These are phyloP conservation scores for Westerdykella sp. DNA, from an alignment of 2,329 filamentous ascomycete species.

Conservation along the genomic window DNA sequence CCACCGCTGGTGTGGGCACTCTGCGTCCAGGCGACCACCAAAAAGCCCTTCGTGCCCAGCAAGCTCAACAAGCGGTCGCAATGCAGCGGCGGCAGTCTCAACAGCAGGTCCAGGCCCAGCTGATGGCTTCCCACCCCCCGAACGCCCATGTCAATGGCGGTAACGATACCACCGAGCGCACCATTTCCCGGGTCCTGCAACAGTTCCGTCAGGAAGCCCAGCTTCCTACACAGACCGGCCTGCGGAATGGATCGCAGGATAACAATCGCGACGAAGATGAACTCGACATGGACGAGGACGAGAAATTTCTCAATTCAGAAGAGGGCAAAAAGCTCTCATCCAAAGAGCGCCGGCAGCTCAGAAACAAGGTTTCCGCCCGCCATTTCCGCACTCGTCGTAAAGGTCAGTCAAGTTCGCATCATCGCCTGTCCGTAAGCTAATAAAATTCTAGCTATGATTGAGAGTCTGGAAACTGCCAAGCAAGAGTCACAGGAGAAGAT, in stretches of 20 bases:
- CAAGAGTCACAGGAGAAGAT: no score
- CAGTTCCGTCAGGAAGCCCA: slow-evolving; percentile 75
- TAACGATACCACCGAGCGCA: slow-evolving; percentile 58
- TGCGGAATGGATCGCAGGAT: background rate
- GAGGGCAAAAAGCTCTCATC: slow-evolving; percentile 99
- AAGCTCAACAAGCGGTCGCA: slow-evolving; percentile 41
- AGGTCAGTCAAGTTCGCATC: slow-evolving; percentile 55
- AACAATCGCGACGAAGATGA: no score
- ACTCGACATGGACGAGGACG: slow-evolving; percentile 87
- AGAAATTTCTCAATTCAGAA: slow-evolving; percentile 87
- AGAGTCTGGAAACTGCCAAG: no score
- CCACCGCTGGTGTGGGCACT: no score
- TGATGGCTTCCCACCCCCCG: no score
- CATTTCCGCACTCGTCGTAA: slow-evolving; percentile 98
- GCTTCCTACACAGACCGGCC: slow-evolving; percentile 3
- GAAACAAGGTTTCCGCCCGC: slow-evolving; percentile 97
- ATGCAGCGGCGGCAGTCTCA: slow-evolving; percentile 52
- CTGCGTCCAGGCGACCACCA: no score
- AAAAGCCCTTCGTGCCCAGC: slow-evolving; percentile 26
- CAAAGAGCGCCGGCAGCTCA: slow-evolving; percentile 93
- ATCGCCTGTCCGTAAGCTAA: slow-evolving; percentile 43
- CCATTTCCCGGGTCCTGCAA: slow-evolving; percentile 86
- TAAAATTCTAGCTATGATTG: slow-evolving; percentile 4
- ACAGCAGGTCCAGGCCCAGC: slow-evolving; percentile 33
- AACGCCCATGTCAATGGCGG: no score